phyloP scores from a whole-genome alignment of 495 filamentous ascomycete genomes.

The Symbiotaphrina buchneri region DNA sequence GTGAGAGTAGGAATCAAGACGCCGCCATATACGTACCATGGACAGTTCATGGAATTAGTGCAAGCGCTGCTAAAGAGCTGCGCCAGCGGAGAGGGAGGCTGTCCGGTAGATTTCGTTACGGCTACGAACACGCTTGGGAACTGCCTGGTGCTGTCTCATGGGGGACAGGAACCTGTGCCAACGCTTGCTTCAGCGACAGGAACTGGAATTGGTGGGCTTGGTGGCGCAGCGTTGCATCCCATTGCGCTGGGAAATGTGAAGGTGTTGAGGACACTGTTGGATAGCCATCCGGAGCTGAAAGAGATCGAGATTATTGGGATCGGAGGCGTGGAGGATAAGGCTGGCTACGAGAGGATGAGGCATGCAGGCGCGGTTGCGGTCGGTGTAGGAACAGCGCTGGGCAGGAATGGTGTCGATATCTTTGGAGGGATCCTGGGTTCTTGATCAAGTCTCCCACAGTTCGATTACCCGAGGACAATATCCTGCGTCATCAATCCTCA shows the following conservation, averaged over 20 bases:
- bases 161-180: conserved; percentile 6
- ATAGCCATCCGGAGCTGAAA: conserved; percentile 17
- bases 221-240: conserved; percentile 42
- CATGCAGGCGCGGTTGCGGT: conserved; percentile 37
- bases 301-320: conserved; percentile 36
- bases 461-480: too few species aligned
- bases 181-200: conserved; percentile 19
- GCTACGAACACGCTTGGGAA: conserved; percentile 50
- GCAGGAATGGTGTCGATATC: conserved; percentile 34
- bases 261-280: conserved; percentile 30
- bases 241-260: conserved; percentile 51
- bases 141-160: conserved; percentile 35
- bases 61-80: conserved; percentile 17
- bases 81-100: conserved; percentile 8
- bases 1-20: conserved; percentile 40
- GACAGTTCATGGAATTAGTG: conserved; percentile 30
- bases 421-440: too few species aligned
- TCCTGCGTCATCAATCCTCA: too few species aligned
- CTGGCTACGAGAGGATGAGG: conserved; percentile 35
- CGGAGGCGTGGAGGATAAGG: conserved; percentile 37
- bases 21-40: conserved; percentile 45
- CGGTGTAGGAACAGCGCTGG: conserved; percentile 39
- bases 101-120: conserved; percentile 37
- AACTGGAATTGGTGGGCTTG: conserved; percentile 38
- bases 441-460: too few species aligned